A percentile compares a stretch with the other conserved stretches of the same genome.
Conservation (phyloP, 805 yeast species). For the Saturnispora halmiae region DNA sequence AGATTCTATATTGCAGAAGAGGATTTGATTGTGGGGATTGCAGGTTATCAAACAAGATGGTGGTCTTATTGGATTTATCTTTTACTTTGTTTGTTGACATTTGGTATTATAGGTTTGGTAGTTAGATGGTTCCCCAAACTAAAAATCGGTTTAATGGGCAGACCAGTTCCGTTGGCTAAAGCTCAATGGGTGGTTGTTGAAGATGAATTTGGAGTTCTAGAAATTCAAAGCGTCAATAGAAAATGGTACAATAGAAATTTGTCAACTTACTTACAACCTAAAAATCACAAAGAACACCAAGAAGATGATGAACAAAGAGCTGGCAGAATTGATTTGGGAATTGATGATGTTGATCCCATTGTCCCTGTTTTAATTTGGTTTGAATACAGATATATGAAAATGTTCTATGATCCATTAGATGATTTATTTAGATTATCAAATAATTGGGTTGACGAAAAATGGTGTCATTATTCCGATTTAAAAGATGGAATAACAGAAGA, state of each 20-base stretch:
- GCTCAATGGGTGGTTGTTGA: conserved; percentile 93
- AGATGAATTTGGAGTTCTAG: conserved; percentile 84
- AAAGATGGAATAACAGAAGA: conserved; percentile 66
- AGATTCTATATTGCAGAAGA: conserved; percentile 92
- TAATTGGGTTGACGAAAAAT: conserved; percentile 77
- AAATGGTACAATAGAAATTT: conserved; percentile 61
- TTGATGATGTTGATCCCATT: conserved; percentile 45
- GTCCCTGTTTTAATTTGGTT: conserved; percentile 65
- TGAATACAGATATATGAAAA: conserved; percentile 73
- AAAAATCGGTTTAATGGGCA: conserved; percentile 59
- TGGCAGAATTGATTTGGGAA: conserved; percentile 6
- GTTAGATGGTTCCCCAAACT: conserved; percentile 83
- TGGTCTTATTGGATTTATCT: conserved; percentile 42
- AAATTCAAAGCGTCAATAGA: conserved; percentile 46
- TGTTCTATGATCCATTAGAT: conserved; percentile 78
- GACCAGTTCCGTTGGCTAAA: conserved; percentile 56
- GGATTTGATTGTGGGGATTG: conserved; percentile 88
- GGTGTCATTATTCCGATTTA: conserved; percentile 53
- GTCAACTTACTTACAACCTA: conserved; percentile 49
- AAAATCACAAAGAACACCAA: conserved; percentile 10
- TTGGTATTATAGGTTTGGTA: conserved; percentile 65
- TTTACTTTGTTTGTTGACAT: conserved; percentile 44
- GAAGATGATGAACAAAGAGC: too few species aligned
- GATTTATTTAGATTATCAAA: conserved; percentile 77
- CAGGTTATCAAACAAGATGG: conserved; percentile 63